Evolutionary conservation across 371 early-diverging fungal species (phyloP).

Genomic region (Actinomucor elegans): DNA sequence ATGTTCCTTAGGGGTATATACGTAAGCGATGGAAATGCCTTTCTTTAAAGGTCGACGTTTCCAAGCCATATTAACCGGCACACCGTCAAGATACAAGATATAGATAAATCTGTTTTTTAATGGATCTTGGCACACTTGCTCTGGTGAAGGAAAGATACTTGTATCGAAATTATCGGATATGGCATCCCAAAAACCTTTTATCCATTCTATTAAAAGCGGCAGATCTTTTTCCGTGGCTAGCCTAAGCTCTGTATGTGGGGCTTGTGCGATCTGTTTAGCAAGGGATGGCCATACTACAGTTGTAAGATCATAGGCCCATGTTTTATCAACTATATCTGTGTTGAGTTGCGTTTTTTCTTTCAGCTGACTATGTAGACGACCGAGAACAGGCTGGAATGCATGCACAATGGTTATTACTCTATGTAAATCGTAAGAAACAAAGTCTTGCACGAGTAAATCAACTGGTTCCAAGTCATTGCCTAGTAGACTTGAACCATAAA

Average conservation of each 20-base stretch:
- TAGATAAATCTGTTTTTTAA: not conserved
- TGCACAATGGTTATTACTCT: not conserved
- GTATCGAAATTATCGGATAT: not conserved
- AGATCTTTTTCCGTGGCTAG: not conserved
- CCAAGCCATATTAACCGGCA: conserved; percentile 17
- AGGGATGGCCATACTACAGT: not conserved
- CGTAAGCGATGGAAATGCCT: conserved; percentile 8
- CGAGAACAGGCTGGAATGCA: not conserved
- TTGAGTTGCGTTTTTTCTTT: not conserved
- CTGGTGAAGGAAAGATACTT: not conserved
- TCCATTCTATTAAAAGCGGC: not conserved
- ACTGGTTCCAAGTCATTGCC: not conserved
- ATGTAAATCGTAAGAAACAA: not conserved
- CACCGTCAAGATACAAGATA: not conserved
- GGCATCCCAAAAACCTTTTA: not conserved
- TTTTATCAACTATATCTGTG: not conserved
- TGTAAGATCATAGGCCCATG: not conserved
- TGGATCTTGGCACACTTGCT: not conserved
- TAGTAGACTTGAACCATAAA: not conserved
- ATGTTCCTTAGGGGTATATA: conserved; percentile 10
- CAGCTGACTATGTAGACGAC: not conserved
- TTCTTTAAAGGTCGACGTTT: conserved; percentile 4
- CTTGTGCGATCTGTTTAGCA: not conserved
- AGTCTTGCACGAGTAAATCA: not conserved
- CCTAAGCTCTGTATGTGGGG: not conserved